Base-by-base conservation (phyloP, 148 eudicot species). In the Rhododendron ovatum region DNA sequence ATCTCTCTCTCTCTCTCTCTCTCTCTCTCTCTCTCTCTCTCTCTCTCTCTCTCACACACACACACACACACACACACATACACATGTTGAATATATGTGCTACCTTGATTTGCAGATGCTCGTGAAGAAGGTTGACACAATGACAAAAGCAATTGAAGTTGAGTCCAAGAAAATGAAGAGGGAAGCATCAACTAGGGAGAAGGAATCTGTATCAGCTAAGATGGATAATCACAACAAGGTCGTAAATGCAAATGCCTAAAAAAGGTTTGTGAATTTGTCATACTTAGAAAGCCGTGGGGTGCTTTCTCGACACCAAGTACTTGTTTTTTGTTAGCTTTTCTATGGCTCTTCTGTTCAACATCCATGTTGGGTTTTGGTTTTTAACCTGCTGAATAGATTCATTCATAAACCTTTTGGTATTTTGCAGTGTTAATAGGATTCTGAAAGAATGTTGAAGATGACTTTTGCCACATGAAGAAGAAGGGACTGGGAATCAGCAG, bases 111-210 rank as follows among this genome's bases (percentile, higher is more conserved):
- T 85, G 20, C 91, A 96, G 98, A 82, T 90, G 84, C 93, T 97
- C 22, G 85, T 88, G 86, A 94, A 92, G 90, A 97, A 97, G 91
- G 87, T 94, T 79, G 96, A 97, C 33, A 90, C 93, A 47, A 89
- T 95, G 85, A 86, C 89, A 28, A 97, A 90, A 90, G 92, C 96
- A 76, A 87, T 95, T 67, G 94, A 96, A 88, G 93, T 92, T 73
- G 96, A 96, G 82, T 89, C 90, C 50, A 96, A 90, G 90, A 95
- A 93, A 89, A 57, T 83, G 80, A 95, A 91, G 91, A 92, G 93
- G 89, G 95, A 93, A 85, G 84, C 88, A 87, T 87, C 91, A 78
- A 79, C 77, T 22, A 91, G 86, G 41, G 91, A 89, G 30, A 92
- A 90, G 86, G 91, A 88, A 85, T 87, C 88, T 55, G 65, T 86